phyloP scores from a whole-genome alignment of 768 basidiomycete species.

The Leccinellum luteum region DNA sequence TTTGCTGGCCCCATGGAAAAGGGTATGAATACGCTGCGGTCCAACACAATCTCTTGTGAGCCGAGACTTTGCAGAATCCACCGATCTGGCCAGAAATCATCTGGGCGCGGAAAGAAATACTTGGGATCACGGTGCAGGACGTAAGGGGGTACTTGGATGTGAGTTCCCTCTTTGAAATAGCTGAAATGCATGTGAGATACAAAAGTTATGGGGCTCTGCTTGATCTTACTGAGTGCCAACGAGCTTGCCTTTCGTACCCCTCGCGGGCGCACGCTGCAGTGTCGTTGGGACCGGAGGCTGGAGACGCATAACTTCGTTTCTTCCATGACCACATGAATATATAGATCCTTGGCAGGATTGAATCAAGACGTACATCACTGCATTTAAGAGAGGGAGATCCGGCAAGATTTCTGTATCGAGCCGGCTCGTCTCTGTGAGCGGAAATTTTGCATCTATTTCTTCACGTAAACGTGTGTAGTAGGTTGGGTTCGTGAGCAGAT shows the following conservation, averaged over 20 bases:
- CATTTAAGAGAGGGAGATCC: conserved; percentile 36
- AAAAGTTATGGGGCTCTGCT: background rate
- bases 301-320: conserved; percentile 48
- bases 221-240: conserved; percentile 32
- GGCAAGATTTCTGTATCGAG: conserved; percentile 22
- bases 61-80: conserved; percentile 30
- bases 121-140: conserved; percentile 42
- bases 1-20: conserved; percentile 49
- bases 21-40: conserved; percentile 38
- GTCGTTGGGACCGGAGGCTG: conserved; percentile 42
- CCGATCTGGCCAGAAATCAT: conserved; percentile 42
- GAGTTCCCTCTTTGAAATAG: conserved; percentile 42
- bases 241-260: conserved; percentile 30
- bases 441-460: conserved; percentile 38
- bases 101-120: conserved; percentile 44
- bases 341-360: background rate
- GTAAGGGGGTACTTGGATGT: conserved; percentile 40
- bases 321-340: conserved; percentile 15
- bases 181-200: conserved; percentile 24
- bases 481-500: conserved; percentile 38
- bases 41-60: conserved; percentile 15
- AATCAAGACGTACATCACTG: conserved; percentile 22
- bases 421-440: conserved; percentile 14
- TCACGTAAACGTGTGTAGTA: conserved; percentile 35
- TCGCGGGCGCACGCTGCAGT: conserved; percentile 37